Conservation (phyloP, 2,329 filamentous ascomycete genomes). For the Calonectria hongkongensis region DNA sequence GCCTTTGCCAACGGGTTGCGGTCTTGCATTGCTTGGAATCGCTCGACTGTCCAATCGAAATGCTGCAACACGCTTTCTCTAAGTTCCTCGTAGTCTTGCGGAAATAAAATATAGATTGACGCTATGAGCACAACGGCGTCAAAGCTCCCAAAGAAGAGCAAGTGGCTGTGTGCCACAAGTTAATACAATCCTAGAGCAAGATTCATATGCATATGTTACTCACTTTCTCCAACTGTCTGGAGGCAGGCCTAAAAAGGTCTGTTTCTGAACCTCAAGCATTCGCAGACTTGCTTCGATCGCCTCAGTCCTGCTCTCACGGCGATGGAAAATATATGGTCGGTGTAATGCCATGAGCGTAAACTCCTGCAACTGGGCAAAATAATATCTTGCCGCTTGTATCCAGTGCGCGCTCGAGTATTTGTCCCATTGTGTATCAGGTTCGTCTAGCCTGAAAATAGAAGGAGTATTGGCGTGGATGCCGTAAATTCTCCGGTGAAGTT, state of each 20-base stretch:
- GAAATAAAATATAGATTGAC: conserved; percentile 77
- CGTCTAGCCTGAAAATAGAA: conserved; percentile 71
- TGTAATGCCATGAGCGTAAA: conserved; percentile 77
- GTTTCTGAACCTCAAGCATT: conserved; percentile 73
- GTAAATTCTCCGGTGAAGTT: conserved; percentile 70
- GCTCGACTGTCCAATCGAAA: conserved; percentile 75
- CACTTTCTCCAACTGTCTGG: conserved; percentile 69
- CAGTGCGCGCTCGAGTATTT: conserved; percentile 71
- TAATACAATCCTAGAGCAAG: neutral
- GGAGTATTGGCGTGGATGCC: conserved; percentile 70
- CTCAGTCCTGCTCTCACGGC: conserved; percentile 70
- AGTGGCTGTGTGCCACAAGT: conserved; percentile 61
- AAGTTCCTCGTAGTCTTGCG: conserved; percentile 71
- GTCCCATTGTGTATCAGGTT: conserved; percentile 76
- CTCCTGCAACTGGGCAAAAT: conserved; percentile 68
- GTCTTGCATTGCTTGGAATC: conserved; percentile 73
- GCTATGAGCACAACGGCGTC: conserved; percentile 78
- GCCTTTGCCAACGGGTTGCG: conserved; percentile 73
- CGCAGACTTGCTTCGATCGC: conserved; percentile 73
- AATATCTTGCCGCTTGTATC: conserved; percentile 68
- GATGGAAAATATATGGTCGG: conserved; percentile 77
- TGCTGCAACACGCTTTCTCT: conserved; percentile 70
- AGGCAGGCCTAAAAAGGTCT: conserved; percentile 68
- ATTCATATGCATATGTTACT: conserved; percentile 37
- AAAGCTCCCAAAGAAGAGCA: conserved; percentile 78